These are phyloP conservation scores for Colletotrichum chlorophyti DNA, from an alignment of 2,329 filamentous ascomycete genomes.

Conservation along the genomic window DNA sequence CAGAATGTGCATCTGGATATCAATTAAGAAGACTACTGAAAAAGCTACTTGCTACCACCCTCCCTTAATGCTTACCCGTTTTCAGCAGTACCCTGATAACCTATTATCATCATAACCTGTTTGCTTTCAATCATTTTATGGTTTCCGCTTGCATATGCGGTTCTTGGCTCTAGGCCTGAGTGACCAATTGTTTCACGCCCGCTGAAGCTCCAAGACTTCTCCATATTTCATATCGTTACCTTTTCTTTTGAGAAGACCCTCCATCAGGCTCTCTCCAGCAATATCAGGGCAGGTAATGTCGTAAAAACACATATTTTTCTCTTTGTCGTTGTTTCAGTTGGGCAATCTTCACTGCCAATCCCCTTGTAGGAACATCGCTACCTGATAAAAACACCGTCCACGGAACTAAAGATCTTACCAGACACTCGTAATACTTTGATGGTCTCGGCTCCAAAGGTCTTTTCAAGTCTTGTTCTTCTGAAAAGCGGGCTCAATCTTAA, in stretches of 20 bases:
- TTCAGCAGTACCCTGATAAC: not conserved
- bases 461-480: conserved; percentile 45
- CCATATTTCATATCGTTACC: conserved; percentile 37
- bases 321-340: conserved; percentile 42
- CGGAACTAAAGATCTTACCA: conserved; percentile 40
- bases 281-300: conserved; percentile 42
- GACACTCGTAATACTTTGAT: conserved; percentile 49
- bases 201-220: conserved; percentile 34
- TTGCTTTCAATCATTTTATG: not conserved
- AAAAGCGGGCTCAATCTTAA: conserved; percentile 42
- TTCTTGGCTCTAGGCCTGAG: conserved; percentile 37
- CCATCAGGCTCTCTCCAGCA: conserved; percentile 38
- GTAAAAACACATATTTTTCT: conserved; percentile 47
- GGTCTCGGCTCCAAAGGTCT: conserved; percentile 47
- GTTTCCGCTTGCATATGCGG: not conserved
- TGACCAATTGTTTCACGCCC: conserved; percentile 41
- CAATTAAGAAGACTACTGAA: too few relatives aligned
- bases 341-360: conserved; percentile 33
- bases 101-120: not conserved
- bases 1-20: too few relatives aligned
- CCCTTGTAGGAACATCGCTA: conserved; percentile 52
- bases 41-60: too few relatives aligned
- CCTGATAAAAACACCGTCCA: conserved; percentile 40
- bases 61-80: too few relatives aligned
- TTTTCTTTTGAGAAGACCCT: conserved; percentile 37